Evolutionary conservation across 148 eudicot genomes (phyloP).

Genomic region (Heliamphora exappendiculata): DNA sequence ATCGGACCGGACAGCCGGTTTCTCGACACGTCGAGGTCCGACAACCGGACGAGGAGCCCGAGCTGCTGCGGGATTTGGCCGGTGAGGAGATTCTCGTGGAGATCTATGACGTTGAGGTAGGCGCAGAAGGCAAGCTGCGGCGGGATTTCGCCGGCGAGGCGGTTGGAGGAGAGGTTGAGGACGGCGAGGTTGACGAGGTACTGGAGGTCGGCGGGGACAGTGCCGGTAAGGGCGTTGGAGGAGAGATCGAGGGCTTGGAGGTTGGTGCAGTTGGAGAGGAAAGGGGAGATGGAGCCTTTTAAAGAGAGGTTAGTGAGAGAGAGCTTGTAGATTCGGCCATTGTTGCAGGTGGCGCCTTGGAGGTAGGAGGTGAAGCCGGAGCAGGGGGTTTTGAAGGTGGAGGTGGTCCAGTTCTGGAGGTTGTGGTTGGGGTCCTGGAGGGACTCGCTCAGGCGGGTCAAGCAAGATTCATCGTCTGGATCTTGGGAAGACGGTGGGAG

Average conservation of each 20-base stretch:
- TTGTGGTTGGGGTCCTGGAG: slow-evolving; percentile 31
- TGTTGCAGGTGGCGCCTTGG: slow-evolving; percentile 57
- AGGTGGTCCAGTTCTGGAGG: slow-evolving; percentile 44
- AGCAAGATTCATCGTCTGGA: slow-evolving; percentile 44
- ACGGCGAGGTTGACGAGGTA: slow-evolving; percentile 54
- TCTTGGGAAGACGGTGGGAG: slow-evolving; percentile 22
- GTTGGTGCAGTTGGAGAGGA: slow-evolving; percentile 40
- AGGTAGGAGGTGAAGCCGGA: slow-evolving; percentile 39
- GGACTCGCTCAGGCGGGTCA: slow-evolving; percentile 36
- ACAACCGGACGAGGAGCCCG: slow-evolving; percentile 33
- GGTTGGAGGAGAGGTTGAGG: slow-evolving; percentile 43
- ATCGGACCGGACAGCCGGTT: slow-evolving; percentile 43
- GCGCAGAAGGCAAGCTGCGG: slow-evolving; percentile 39
- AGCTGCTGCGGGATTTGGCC: slow-evolving; percentile 47
- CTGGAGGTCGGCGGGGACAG: slow-evolving; percentile 34
- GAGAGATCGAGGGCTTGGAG: slow-evolving; percentile 60
- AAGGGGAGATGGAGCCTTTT: slow-evolving; percentile 39
- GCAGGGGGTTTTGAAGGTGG: slow-evolving; percentile 39
- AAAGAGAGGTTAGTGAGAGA: slow-evolving; percentile 34
- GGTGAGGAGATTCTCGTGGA: slow-evolving; percentile 29
- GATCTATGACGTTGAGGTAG: slow-evolving; percentile 55
- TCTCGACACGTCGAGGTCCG: slow-evolving; percentile 37
- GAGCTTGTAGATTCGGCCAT: slow-evolving; percentile 49
- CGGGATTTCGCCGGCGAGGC: slow-evolving; percentile 41
- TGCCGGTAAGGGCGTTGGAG: slow-evolving; percentile 35